phyloP scores from a whole-genome alignment of 352 stramenopile genomes.

The Phytophthora pisi region DNA sequence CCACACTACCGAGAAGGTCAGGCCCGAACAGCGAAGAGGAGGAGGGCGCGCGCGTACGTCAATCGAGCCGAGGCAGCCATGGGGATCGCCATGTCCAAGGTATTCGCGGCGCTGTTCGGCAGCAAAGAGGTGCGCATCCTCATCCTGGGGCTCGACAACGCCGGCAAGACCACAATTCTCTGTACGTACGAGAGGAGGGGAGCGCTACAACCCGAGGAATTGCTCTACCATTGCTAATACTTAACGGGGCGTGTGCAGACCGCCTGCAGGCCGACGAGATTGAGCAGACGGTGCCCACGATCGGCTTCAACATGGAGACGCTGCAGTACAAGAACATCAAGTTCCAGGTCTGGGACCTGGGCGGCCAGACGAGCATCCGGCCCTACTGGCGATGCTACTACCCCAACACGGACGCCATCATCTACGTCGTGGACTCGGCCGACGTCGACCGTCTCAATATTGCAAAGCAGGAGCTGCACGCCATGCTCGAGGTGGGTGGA shows the following conservation, averaged over 20 bases:
- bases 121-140: slow-evolving; percentile 99
- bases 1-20: slow-evolving; percentile 16
- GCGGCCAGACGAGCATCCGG: slow-evolving; percentile 99
- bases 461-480: slow-evolving; percentile 97
- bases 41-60: not conserved
- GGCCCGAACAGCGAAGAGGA: slow-evolving; percentile 9
- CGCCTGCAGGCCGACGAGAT: slow-evolving; percentile 93
- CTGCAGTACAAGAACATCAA: slow-evolving; percentile 94
- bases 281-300: slow-evolving; percentile 99
- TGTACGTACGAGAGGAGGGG: slow-evolving; percentile 66
- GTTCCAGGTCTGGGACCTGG: slow-evolving; percentile 99
- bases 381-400: slow-evolving; percentile 99
- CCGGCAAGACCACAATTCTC: slow-evolving; percentile 99
- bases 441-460: slow-evolving; percentile 98
- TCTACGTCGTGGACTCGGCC: slow-evolving; percentile 96
- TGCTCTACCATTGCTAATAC: not conserved
- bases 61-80: slow-evolving; percentile 58
- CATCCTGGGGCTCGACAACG: slow-evolving; percentile 99
- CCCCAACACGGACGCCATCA: slow-evolving; percentile 98
- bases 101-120: slow-evolving; percentile 98
- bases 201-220: not conserved
- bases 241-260: slow-evolving; percentile 42
- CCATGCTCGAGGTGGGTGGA: slow-evolving; percentile 94
- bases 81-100: slow-evolving; percentile 97
- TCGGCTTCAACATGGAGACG: slow-evolving; percentile 97